Percentiles rank a stretch among this genome's conserved stretches.
phyloP scores from a whole-genome alignment of 176 grass and related monocot species.

The Leersia perrieri region DNA sequence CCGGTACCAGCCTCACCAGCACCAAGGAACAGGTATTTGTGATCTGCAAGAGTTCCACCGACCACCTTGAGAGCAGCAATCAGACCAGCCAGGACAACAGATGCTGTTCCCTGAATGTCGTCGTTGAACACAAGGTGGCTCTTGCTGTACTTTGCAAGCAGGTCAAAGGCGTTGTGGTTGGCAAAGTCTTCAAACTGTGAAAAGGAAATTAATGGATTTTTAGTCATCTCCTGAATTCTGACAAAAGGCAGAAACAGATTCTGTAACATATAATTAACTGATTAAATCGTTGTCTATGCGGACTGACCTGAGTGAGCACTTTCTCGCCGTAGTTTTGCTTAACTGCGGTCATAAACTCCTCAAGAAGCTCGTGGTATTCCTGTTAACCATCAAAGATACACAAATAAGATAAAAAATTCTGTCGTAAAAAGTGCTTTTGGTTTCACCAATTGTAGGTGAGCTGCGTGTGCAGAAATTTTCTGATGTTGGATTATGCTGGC shows the following conservation, averaged over 20 bases:
- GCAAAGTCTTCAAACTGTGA: slow-evolving; percentile 96
- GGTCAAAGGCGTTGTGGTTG: slow-evolving; percentile 92
- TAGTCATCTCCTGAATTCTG: neutral
- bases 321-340: slow-evolving; percentile 97
- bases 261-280: neutral
- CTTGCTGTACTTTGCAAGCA: slow-evolving; percentile 91
- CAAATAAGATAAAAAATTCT: neutral
- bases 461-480: neutral
- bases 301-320: slow-evolving; percentile 66
- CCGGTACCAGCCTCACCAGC: slow-evolving; percentile 98
- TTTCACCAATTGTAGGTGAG: neutral
- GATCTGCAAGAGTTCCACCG: slow-evolving; percentile 74
- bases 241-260: neutral
- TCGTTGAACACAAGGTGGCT: slow-evolving; percentile 97
- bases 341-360: slow-evolving; percentile 89
- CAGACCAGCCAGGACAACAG: slow-evolving; percentile 86
- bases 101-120: slow-evolving; percentile 95
- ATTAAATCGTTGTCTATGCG: neutral
- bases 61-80: slow-evolving; percentile 72
- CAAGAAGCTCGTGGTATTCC: slow-evolving; percentile 88
- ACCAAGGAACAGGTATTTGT: slow-evolving; percentile 93
- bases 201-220: neutral
- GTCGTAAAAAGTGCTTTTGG: neutral
- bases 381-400: slow-evolving; percentile 26
- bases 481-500: neutral